Conservation (phyloP, 352 stramenopile species). For the Saprolegnia diclina region DNA sequence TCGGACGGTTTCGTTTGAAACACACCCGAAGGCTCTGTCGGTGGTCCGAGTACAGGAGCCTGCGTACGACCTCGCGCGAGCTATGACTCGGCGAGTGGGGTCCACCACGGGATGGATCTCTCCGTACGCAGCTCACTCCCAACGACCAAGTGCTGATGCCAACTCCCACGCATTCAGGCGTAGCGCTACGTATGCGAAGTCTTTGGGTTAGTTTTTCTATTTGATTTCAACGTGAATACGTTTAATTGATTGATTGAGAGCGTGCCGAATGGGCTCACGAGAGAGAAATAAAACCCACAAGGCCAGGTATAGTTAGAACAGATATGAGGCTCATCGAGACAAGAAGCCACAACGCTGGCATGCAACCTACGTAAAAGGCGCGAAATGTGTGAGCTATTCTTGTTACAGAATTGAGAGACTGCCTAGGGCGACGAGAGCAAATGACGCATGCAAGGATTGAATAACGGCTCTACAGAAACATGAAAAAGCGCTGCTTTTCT, state of each 20-base stretch:
- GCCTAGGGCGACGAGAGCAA: slow-evolving; percentile 1
- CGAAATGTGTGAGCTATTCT: not conserved
- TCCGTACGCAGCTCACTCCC: too few relatives aligned
- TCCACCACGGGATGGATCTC: too few relatives aligned
- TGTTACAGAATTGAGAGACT: too few relatives aligned
- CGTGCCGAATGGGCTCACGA: not conserved
- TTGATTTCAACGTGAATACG: not conserved
- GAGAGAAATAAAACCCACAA: slow-evolving; percentile 17
- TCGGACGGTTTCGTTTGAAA: too few relatives aligned
- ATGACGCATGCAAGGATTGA: slow-evolving; percentile 16
- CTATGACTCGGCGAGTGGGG: too few relatives aligned
- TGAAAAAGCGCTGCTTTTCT: slow-evolving; percentile 10
- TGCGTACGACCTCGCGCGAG: too few relatives aligned
- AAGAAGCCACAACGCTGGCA: slow-evolving; percentile 5
- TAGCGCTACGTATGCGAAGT: too few relatives aligned
- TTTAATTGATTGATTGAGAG: not conserved
- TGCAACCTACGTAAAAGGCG: slow-evolving; percentile 7
- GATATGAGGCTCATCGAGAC: slow-evolving; percentile 21
- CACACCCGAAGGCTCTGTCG: too few relatives aligned
- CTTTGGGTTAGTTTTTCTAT: too few relatives aligned
- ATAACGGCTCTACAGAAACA: slow-evolving; percentile 3
- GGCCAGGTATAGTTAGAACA: slow-evolving; percentile 12
- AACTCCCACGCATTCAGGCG: too few relatives aligned
- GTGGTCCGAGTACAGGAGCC: too few relatives aligned
- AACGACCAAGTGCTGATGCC: too few relatives aligned